These are phyloP conservation scores for Secale cereale DNA, from an alignment of 176 grass and related monocot species.

Conservation along the genomic window DNA sequence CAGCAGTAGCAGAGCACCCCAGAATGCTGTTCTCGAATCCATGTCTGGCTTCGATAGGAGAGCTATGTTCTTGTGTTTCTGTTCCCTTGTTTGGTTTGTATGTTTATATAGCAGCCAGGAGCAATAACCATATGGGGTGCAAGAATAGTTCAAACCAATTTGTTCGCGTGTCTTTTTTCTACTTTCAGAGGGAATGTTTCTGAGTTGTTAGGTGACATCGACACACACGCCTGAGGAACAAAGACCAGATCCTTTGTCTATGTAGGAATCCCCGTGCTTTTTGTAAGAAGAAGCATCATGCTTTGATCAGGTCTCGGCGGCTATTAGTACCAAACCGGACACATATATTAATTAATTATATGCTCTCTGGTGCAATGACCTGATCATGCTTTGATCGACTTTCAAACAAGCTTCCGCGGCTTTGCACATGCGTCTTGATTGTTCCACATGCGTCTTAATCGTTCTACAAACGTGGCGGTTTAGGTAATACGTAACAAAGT, in stretches of 20 bases:
- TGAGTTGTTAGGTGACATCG: background rate
- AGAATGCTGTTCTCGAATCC: background rate
- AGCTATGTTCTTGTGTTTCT: background rate
- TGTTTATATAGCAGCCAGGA: background rate
- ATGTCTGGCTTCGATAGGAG: background rate
- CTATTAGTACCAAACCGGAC: background rate
- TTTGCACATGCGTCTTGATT: too few species aligned
- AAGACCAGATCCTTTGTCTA: conserved; percentile 1
- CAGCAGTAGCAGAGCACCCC: background rate
- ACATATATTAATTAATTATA: background rate
- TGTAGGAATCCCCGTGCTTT: background rate
- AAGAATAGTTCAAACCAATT: background rate
- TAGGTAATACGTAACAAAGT: background rate
- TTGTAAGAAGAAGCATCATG: background rate
- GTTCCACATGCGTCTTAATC: background rate
- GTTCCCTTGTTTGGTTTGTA: background rate
- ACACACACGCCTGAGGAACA: background rate
- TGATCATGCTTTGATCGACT: background rate
- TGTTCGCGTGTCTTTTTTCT: background rate
- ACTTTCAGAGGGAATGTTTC: background rate
- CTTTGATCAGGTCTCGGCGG: background rate
- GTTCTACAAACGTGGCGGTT: background rate
- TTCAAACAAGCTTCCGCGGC: background rate
- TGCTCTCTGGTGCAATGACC: too few species aligned
- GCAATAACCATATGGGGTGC: background rate